Conservation (phyloP, 2,329 filamentous ascomycete species). For the Xylariaceae sp. region DNA sequence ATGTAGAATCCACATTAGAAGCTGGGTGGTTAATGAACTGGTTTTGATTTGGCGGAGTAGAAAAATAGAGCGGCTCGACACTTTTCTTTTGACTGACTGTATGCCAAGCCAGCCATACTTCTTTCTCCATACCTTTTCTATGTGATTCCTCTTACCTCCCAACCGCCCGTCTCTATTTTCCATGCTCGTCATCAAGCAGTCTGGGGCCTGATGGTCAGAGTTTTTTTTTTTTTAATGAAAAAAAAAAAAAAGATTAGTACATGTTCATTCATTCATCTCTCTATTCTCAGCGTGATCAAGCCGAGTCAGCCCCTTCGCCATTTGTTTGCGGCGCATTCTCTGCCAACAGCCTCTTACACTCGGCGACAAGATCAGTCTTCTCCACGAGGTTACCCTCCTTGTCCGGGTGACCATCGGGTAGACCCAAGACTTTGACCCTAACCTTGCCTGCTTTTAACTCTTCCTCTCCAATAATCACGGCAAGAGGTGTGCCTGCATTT, state of each 20-base stretch:
- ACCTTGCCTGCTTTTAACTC: constrained; percentile 79
- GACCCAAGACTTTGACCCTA: constrained; percentile 68
- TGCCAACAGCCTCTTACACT: constrained; percentile 14
- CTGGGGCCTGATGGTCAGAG: neutral
- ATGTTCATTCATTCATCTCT: neutral
- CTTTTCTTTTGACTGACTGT: neutral
- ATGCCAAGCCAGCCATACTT: neutral
- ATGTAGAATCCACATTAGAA: no score
- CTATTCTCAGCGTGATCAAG: neutral
- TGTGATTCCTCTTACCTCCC: neutral
- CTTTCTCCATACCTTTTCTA: neutral
- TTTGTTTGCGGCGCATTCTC: constrained; percentile 9
- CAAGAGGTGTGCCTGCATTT: constrained; percentile 70
- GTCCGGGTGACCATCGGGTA: constrained; percentile 80
- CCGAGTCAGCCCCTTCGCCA: constrained; percentile 1
- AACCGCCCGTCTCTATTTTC: neutral
- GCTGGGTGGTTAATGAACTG: no score
- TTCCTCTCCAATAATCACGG: constrained; percentile 84
- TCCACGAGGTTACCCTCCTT: constrained; percentile 76
- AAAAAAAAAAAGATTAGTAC: neutral
- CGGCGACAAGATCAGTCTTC: constrained; percentile 9
- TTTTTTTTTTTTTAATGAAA: neutral
- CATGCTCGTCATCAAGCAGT: neutral
- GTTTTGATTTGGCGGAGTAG: no score
- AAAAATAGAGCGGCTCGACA: neutral